Percentiles rank a stretch among this genome's conserved stretches.
phyloP scores from a whole-genome alignment of 352 stramenopile genomes.

The Phytophthora kernoviae region DNA sequence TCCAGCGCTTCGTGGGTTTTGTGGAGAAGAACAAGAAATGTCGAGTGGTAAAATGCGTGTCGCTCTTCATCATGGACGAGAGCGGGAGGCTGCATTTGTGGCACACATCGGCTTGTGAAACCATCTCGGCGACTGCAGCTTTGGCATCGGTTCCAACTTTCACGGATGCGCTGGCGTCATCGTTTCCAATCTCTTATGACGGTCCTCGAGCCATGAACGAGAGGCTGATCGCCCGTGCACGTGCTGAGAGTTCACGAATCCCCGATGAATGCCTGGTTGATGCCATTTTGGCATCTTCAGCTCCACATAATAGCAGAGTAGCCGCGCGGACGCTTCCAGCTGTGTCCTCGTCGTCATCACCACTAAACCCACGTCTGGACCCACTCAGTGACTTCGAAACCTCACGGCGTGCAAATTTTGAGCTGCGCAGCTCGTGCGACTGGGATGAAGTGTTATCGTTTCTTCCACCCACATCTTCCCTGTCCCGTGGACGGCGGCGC shows the following conservation, averaged over 20 bases:
- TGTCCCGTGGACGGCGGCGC: constrained; percentile 61
- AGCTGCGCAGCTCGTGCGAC: constrained; percentile 39
- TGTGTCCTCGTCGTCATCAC: constrained; percentile 38
- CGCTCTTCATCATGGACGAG: constrained; percentile 66
- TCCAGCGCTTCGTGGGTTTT: constrained; percentile 52
- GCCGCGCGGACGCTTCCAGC: constrained; percentile 29
- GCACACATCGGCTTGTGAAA: constrained; percentile 58
- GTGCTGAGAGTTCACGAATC: constrained; percentile 47
- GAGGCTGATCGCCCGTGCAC: constrained; percentile 60
- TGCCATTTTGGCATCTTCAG: constrained; percentile 70
- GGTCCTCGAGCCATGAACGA: constrained; percentile 66
- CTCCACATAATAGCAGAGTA: constrained; percentile 30
- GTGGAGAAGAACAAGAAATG: constrained; percentile 74
- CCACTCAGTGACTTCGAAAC: constrained; percentile 41
- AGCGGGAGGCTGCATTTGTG: constrained; percentile 58
- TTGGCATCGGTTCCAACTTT: constrained; percentile 13
- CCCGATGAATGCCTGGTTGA: constrained; percentile 73
- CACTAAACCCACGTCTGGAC: constrained; percentile 36
- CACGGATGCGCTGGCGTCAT: constrained; percentile 9
- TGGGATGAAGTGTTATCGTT: constrained; percentile 67
- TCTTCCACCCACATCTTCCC: constrained; percentile 48
- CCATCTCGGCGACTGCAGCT: constrained; percentile 33
- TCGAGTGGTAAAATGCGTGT: constrained; percentile 57
- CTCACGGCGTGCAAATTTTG: constrained; percentile 21
- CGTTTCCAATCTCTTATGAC: constrained; percentile 38